These are phyloP conservation scores for Malbranchea zuffiana DNA, from an alignment of 2,329 filamentous ascomycete genomes.

Conservation along the genomic window DNA sequence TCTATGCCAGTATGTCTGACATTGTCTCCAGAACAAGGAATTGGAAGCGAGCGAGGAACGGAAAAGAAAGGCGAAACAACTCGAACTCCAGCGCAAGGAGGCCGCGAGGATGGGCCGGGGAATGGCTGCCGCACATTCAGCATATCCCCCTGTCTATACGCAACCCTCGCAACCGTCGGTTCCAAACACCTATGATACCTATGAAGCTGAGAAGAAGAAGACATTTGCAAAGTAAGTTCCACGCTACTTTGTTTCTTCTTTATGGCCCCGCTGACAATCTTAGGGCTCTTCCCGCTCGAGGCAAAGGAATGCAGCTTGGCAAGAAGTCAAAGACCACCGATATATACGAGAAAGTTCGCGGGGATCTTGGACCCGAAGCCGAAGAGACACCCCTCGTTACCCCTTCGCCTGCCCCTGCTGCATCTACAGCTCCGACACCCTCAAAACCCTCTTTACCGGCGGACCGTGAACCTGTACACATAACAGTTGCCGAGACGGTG, in stretches of 20 bases:
- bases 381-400: constrained; percentile 66
- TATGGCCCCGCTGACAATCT: constrained; percentile 9
- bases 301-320: constrained; percentile 97
- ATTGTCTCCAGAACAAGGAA: constrained; percentile 71
- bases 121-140: constrained; percentile 59
- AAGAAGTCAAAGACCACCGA: constrained; percentile 98
- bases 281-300: constrained; percentile 55
- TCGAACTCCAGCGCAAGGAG: constrained; percentile 98
- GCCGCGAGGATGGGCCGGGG: constrained; percentile 64
- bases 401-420: constrained; percentile 42
- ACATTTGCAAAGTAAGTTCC: constrained; percentile 59
- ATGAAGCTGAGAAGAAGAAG: constrained; percentile 97
- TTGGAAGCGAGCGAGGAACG: constrained; percentile 95
- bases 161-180: constrained; percentile 62
- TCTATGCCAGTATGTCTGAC: constrained; percentile 21
- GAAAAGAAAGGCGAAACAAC: constrained; percentile 95
- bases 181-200: constrained; percentile 78
- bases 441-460: constrained; percentile 53
- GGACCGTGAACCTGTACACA: constrained; percentile 75
- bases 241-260: background rate
- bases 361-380: constrained; percentile 76
- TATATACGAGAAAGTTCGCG: constrained; percentile 91
- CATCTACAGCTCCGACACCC: constrained; percentile 42
- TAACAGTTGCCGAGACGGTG: constrained; percentile 83
- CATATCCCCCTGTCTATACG: constrained; percentile 84